phyloP scores from a whole-genome alignment of 2,329 filamentous ascomycete genomes.

The Fulvia fulva region DNA sequence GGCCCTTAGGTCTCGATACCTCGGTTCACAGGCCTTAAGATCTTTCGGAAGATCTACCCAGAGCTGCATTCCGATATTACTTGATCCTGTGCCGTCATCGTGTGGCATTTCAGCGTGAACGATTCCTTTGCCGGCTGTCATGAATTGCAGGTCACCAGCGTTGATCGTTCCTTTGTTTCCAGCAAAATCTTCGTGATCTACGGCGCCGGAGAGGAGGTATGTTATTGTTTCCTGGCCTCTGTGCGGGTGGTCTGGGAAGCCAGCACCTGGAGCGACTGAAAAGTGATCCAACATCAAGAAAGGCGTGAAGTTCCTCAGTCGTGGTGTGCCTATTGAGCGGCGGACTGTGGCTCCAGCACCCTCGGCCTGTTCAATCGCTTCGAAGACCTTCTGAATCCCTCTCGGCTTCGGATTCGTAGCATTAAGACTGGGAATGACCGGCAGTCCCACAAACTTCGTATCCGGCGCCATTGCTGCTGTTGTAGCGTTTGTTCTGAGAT shows the following conservation, averaged over 20 bases:
- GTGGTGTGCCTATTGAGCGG: conserved; percentile 78
- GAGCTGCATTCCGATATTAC: conserved; percentile 85
- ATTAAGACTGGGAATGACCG: conserved; percentile 44
- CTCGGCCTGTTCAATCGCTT: conserved; percentile 80
- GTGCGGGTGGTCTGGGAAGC: conserved; percentile 39
- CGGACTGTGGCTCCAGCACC: conserved; percentile 84
- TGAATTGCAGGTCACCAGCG: conserved; percentile 91
- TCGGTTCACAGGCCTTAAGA: conserved; percentile 83
- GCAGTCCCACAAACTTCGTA: conserved; percentile 44
- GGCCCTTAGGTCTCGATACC: conserved; percentile 80
- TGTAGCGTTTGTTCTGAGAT: conserved; percentile 25
- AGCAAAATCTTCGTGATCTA: conserved; percentile 90
- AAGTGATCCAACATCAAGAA: conserved; percentile 94
- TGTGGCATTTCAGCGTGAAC: conserved; percentile 82
- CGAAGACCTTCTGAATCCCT: conserved; percentile 76
- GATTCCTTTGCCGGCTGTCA: conserved; percentile 89
- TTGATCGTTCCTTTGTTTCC: conserved; percentile 80
- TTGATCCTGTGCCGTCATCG: conserved; percentile 67
- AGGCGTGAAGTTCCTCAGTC: conserved; percentile 80
- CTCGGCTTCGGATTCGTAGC: conserved; percentile 65
- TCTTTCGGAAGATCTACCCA: conserved; percentile 87
- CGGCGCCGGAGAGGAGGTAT: conserved; percentile 77
- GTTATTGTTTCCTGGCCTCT: conserved; percentile 87
- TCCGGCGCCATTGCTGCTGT: conserved; percentile 27
- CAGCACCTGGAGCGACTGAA: conserved; percentile 15